Conservation (phyloP, 768 basidiomycete genomes). For the Termitomyces sp. region DNA sequence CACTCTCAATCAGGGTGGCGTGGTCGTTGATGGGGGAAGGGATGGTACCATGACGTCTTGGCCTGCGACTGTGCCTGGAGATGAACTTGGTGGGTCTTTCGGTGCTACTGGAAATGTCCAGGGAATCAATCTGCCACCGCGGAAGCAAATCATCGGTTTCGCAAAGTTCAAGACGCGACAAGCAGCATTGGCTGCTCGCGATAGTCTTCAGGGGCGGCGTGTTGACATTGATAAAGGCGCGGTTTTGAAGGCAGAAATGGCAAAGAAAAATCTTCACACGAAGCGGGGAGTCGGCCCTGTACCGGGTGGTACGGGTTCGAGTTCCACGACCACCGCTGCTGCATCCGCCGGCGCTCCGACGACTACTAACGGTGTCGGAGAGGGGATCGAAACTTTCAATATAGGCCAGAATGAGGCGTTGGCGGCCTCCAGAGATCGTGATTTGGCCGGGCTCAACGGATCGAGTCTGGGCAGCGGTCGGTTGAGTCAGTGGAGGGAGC, state of each 20-base stretch:
- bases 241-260: conserved; percentile 97
- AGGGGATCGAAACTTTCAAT: conserved; percentile 18
- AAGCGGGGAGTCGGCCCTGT: conserved; percentile 83
- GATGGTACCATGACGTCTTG: conserved; percentile 71
- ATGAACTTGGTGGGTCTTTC: conserved; percentile 28
- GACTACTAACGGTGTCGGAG: conserved; percentile 17
- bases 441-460: conserved; percentile 39
- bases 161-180: conserved; percentile 89
- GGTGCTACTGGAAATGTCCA: conserved; percentile 17
- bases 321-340: conserved; percentile 15
- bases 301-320: conserved; percentile 21
- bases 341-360: conserved; percentile 14
- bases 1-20: conserved; percentile 76
- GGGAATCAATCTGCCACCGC: conserved; percentile 46
- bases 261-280: conserved; percentile 98
- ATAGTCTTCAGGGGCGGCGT: conserved; percentile 81
- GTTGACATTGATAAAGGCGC: conserved; percentile 93
- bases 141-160: conserved; percentile 98
- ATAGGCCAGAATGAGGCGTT: conserved; percentile 21
- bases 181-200: conserved; percentile 84
- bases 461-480: conserved; percentile 36
- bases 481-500: conserved; percentile 34
- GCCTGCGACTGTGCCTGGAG: conserved; percentile 36
- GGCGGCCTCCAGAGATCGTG: conserved; percentile 40
- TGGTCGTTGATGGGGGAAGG: conserved; percentile 72